Evolutionary conservation across 176 grass and related monocot genomes (phyloP).

Genomic region (Raddia guianensis): DNA sequence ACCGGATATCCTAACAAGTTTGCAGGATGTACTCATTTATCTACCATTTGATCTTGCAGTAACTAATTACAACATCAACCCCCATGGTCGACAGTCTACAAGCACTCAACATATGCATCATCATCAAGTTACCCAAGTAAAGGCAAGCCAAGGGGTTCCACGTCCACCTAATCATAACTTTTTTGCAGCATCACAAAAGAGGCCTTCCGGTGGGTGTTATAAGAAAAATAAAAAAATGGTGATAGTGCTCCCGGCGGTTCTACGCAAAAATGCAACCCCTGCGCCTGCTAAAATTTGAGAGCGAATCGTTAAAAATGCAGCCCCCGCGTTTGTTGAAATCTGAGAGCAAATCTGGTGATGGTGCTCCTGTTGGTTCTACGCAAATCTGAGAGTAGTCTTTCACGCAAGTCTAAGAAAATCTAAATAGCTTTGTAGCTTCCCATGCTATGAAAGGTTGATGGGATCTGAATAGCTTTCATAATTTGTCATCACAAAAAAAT

Average conservation of each 20-base stretch:
- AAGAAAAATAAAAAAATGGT: background rate
- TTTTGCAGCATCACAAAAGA: background rate
- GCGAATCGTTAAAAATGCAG: background rate
- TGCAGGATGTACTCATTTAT: constrained; percentile 45
- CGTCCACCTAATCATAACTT: background rate
- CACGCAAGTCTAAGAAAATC: background rate
- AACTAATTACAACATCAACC: constrained; percentile 35
- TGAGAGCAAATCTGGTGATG: background rate
- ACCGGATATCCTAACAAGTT: constrained; percentile 28
- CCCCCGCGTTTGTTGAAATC: constrained; percentile 26
- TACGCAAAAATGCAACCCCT: background rate
- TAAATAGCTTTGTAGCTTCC: background rate
- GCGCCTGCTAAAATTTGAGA: background rate
- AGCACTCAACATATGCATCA: constrained; percentile 13
- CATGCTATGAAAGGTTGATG: constrained; percentile 16
- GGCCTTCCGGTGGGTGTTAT: background rate
- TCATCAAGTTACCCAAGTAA: constrained; percentile 6
- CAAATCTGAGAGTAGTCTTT: constrained; percentile 21
- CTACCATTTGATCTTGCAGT: constrained; percentile 61
- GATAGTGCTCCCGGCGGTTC: background rate
- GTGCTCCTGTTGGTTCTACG: no score
- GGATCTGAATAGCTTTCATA: no score
- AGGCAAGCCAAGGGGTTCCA: background rate
- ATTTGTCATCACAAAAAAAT: background rate
- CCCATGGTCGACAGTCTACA: constrained; percentile 25